Evolutionary conservation across 768 basidiomycete genomes (phyloP).

Genomic region (Asterophora parasitica): DNA sequence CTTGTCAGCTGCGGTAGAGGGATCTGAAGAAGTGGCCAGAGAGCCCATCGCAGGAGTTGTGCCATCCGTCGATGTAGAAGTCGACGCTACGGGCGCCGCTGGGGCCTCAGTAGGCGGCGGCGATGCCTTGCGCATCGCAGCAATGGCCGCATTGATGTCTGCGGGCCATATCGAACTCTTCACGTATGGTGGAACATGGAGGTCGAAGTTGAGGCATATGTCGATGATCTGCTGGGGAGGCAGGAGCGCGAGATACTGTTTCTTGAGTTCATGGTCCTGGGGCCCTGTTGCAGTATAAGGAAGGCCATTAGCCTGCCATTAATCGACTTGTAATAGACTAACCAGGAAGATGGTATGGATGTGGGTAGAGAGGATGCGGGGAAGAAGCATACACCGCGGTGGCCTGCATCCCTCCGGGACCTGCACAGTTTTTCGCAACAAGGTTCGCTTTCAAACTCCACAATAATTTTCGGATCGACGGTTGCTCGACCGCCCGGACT

Average conservation of each 20-base stretch:
- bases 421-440: slow-evolving; percentile 73
- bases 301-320: slow-evolving; percentile 5
- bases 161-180: slow-evolving; percentile 69
- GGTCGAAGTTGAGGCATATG: slow-evolving; percentile 68
- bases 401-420: slow-evolving; percentile 58
- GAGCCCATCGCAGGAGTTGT: slow-evolving; percentile 17
- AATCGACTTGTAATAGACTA: slow-evolving; percentile 18
- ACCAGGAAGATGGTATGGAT: slow-evolving; percentile 30
- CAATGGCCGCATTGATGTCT: slow-evolving; percentile 63
- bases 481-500: background rate
- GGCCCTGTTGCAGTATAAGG: slow-evolving; percentile 22
- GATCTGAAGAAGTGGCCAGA: slow-evolving; percentile 13
- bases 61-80: background rate
- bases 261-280: slow-evolving; percentile 61
- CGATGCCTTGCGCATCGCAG: slow-evolving; percentile 38
- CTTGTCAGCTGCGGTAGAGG: slow-evolving; percentile 13
- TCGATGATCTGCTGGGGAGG: slow-evolving; percentile 72
- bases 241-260: slow-evolving; percentile 64
- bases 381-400: slow-evolving; percentile 32
- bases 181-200: slow-evolving; percentile 60
- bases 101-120: slow-evolving; percentile 16
- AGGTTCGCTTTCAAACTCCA: slow-evolving; percentile 43
- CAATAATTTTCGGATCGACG: background rate
- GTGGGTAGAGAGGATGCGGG: slow-evolving; percentile 32
- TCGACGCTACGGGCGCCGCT: slow-evolving; percentile 12